Evolutionary conservation across 2,329 filamentous ascomycete species (phyloP), one percentile per base, ranked within the genome.

Genomic region (Pseudocercospora musae): DNA sequence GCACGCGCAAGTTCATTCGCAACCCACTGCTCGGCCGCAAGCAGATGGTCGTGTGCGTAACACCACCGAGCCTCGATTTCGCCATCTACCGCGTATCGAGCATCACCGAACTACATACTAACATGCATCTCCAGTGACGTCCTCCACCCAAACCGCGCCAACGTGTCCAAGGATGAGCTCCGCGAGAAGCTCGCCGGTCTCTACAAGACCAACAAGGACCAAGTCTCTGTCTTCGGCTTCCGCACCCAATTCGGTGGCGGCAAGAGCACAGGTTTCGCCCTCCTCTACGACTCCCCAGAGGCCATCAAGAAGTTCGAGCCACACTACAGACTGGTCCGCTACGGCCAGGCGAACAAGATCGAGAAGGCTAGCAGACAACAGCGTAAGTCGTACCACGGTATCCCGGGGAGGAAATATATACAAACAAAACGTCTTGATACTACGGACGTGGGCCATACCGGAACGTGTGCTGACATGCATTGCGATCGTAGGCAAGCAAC

Each of bases 281-380:
- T 98, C 77, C 87, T 99, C 85, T 99, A 99, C 88, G 95, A 99
- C 84, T 96, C 91, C 73, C 85, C 88, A 79, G 95, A 99, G 87
- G 92, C 93, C 77, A 89, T 99, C 89, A 97, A 97, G 91, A 98
- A 98, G 85, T 99, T 98, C 83, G 95, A 99, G 89, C 95, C 95
- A 76, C 89, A 90, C 84, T 97, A 97, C 90, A 89, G 95, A 82
- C 88, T 97, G 75, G 87, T 99, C 81, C 89, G 95, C 74, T 91
- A 96, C 79, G 95, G 94, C 79, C 85, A 91, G 75, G 94, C 92
- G 78, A 86, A 82, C 81, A 98, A 98, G 91, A 86, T 92, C 81
- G 95, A 99, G 90, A 94, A 93, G 86, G 88, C 95, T 76, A 92
- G 88, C 85, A 91, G 95, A 88, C 95, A 99, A 85, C 95, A 99